Conservation (phyloP, 73 alveolate genomes). For the Halteria grandinella region DNA sequence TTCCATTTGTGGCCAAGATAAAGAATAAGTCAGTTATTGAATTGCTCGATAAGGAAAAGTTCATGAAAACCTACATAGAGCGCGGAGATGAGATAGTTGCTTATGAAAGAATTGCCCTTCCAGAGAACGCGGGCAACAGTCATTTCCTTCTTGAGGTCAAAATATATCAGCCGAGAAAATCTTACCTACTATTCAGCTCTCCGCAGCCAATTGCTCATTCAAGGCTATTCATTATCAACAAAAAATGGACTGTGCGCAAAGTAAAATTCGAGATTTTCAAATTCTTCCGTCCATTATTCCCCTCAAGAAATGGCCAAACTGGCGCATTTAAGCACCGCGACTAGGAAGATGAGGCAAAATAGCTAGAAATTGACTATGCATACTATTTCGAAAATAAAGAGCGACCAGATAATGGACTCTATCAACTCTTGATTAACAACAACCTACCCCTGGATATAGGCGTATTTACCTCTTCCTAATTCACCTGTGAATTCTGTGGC, state of each 20-base stretch:
- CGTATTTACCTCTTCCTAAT: background rate
- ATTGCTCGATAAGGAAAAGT: background rate
- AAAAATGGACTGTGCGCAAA: conserved; percentile 28
- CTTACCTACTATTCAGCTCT: background rate
- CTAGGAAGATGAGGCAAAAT: too few relatives aligned
- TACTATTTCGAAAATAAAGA: too few relatives aligned
- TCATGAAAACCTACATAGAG: background rate
- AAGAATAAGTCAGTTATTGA: conserved; percentile 1
- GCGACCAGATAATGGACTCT: conserved; percentile 8
- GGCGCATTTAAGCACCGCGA: too few relatives aligned
- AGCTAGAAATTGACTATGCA: too few relatives aligned
- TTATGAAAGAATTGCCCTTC: background rate
- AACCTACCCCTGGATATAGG: conserved; percentile 31
- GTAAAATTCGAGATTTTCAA: background rate
- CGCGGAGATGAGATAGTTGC: conserved; percentile 24
- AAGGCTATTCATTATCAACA: conserved; percentile 21
- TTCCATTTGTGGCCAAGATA: conserved; percentile 6
- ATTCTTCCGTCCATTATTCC: conserved; percentile 7
- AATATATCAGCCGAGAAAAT: background rate
- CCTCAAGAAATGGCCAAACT: background rate
- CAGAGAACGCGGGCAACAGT: background rate
- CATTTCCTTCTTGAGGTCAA: conserved; percentile 4
- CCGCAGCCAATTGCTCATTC: conserved; percentile 7
- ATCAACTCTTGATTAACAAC: conserved; percentile 5
- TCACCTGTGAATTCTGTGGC: conserved; percentile 39